Percentiles rank a stretch among this genome's conserved stretches.
phyloP scores from a whole-genome alignment of 1,284 basidiomycete species.

The Heliocybe sulcata region DNA sequence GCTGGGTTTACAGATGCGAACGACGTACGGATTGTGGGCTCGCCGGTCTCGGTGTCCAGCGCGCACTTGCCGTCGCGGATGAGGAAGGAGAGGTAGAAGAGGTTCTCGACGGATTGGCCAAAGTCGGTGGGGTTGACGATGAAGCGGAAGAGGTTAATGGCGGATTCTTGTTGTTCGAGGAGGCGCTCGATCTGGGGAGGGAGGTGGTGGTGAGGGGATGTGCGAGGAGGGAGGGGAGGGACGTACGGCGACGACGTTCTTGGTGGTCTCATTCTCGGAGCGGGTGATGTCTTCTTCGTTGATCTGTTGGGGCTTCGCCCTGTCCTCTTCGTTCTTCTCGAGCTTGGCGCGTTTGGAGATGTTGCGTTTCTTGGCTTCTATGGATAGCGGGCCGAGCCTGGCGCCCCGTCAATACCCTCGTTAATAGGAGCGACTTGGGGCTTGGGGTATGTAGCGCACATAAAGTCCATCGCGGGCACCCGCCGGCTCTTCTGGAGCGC shows the following conservation, averaged over 20 bases:
- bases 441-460: conserved; percentile 38
- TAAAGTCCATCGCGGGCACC: conserved; percentile 71
- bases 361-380: conserved; percentile 68
- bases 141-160: conserved; percentile 76
- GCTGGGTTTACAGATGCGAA: too few relatives aligned
- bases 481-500: conserved; percentile 69
- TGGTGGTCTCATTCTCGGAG: conserved; percentile 77
- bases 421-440: not conserved
- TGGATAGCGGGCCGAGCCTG: conserved; percentile 73
- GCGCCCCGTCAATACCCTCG: too few relatives aligned
- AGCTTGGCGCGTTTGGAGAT: conserved; percentile 55
- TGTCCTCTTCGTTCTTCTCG: conserved; percentile 66
- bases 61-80: conserved; percentile 80
- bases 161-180: conserved; percentile 35
- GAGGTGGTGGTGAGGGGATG: not conserved
- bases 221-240: not conserved
- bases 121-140: conserved; percentile 85
- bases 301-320: conserved; percentile 65
- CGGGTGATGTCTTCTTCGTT: conserved; percentile 70
- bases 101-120: conserved; percentile 88
- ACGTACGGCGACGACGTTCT: conserved; percentile 62
- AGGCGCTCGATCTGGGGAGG: conserved; percentile 44
- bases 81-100: conserved; percentile 90
- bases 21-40: conserved; percentile 72
- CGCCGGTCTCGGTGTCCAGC: conserved; percentile 59